These are phyloP conservation scores for Rhexocercosporidium sp. DNA, from an alignment of 2,329 filamentous ascomycete genomes.

Conservation along the genomic window DNA sequence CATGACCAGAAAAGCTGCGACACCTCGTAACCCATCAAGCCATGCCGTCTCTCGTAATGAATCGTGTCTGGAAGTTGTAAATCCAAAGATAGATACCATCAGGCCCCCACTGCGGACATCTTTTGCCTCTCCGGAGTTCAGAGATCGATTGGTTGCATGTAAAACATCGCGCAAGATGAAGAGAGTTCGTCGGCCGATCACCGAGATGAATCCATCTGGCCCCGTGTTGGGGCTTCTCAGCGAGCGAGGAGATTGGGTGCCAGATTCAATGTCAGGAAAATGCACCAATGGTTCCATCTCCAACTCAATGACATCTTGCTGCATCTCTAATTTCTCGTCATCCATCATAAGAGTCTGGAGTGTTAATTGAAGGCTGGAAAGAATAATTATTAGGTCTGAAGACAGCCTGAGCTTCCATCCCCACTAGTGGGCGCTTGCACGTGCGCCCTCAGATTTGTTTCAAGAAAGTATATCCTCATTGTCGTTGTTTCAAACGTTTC, in stretches of 20 bases:
- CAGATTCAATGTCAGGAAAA: constrained; percentile 1
- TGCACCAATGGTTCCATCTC: constrained; percentile 12
- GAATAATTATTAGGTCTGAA: not conserved
- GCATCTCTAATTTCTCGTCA: constrained; percentile 12
- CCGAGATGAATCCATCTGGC: not conserved
- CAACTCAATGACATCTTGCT: constrained; percentile 2
- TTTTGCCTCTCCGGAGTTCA: constrained; percentile 7
- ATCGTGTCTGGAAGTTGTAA: constrained; percentile 13
- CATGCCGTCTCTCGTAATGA: constrained; percentile 11
- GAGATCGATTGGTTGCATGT: not conserved
- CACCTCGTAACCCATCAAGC: constrained; percentile 16
- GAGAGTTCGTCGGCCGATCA: constrained; percentile 1
- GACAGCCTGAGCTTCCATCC: not conserved
- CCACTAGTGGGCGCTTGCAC: not conserved
- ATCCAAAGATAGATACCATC: constrained; percentile 9
- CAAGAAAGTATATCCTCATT: not conserved
- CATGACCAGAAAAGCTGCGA: constrained; percentile 15
- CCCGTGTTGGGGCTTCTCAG: not conserved
- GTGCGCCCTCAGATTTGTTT: constrained; percentile 10
- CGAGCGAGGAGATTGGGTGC: not conserved
- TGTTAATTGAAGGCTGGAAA: not conserved
- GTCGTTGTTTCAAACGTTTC: constrained; percentile 7
- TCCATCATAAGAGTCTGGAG: not conserved
- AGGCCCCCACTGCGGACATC: not conserved
- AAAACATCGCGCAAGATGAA: constrained; percentile 4